Evolutionary conservation across 208 protist species (phyloP).

Genomic region (Leishmania martiniquensis): DNA sequence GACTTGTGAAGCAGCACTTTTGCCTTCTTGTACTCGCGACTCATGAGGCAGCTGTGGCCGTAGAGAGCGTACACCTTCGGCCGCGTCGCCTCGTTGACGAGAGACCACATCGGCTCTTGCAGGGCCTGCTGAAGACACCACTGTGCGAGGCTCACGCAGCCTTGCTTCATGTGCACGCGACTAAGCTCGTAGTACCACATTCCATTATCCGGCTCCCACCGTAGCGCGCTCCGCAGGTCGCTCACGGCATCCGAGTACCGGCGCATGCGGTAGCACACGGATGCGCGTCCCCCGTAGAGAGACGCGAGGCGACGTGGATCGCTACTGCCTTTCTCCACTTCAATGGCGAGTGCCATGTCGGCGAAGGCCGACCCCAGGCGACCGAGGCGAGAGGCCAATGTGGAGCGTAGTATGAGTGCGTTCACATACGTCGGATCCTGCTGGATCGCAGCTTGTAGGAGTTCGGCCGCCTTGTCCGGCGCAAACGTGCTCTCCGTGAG

Average conservation of each 20-base stretch:
- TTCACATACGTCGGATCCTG: constrained; percentile 52
- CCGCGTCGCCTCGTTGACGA: constrained; percentile 33
- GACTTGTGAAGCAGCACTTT: constrained; percentile 49
- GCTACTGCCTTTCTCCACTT: constrained; percentile 56
- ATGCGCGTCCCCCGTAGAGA: constrained; percentile 67
- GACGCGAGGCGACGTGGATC: constrained; percentile 57
- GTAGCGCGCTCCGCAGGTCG: constrained; percentile 70
- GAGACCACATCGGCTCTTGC: constrained; percentile 48
- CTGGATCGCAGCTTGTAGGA: constrained; percentile 48
- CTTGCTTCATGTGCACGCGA: constrained; percentile 46
- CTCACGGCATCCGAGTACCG: constrained; percentile 54
- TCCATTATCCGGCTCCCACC: constrained; percentile 86
- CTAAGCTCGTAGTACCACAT: constrained; percentile 84
- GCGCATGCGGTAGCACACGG: constrained; percentile 47
- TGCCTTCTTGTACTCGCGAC: constrained; percentile 42
- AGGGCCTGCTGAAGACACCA: constrained; percentile 47
- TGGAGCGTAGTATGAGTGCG: constrained; percentile 56
- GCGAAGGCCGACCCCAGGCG: constrained; percentile 47
- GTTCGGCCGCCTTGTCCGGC: constrained; percentile 34
- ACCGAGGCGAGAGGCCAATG: constrained; percentile 36
- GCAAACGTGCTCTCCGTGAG: constrained; percentile 48
- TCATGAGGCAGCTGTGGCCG: constrained; percentile 48
- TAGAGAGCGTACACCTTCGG: constrained; percentile 54
- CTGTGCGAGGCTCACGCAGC: constrained; percentile 44
- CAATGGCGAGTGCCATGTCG: constrained; percentile 74